phyloP scores from a whole-genome alignment of 2,329 filamentous ascomycete species.

The Aspergillus quadricinctus region DNA sequence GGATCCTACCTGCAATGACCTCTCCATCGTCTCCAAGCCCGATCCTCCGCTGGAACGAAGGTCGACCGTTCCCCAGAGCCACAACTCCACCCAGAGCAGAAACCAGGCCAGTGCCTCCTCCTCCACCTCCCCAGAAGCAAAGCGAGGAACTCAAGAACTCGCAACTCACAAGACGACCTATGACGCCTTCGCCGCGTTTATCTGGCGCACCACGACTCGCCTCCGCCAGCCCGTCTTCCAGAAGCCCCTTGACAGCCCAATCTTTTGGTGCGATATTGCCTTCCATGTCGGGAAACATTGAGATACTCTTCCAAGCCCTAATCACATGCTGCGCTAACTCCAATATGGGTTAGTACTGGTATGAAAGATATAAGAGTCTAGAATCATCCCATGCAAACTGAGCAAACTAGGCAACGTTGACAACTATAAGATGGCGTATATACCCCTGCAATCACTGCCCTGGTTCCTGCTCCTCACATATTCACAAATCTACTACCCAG shows the following conservation, averaged over 20 bases:
- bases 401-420: neutral
- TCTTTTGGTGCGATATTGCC: constrained; percentile 33
- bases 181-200: constrained; percentile 38
- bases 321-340: too few species aligned
- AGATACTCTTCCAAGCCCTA: neutral
- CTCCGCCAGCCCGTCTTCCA: constrained; percentile 31
- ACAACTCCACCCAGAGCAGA: constrained; percentile 10
- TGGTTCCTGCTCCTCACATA: neutral
- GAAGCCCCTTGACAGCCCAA: constrained; percentile 17
- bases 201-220: constrained; percentile 38
- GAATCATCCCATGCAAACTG: neutral
- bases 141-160: constrained; percentile 36
- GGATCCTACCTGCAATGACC: constrained; percentile 35
- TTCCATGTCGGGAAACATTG: neutral
- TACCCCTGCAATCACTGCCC: neutral
- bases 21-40: constrained; percentile 30
- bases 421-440: neutral
- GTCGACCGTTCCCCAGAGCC: constrained; percentile 10
- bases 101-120: constrained; percentile 22
- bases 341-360: too few species aligned
- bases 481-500: neutral
- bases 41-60: constrained; percentile 22
- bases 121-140: constrained; percentile 46
- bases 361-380: too few species aligned
- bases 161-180: constrained; percentile 37